Conservation (phyloP, 495 filamentous ascomycete species). For the Paragyromitra xinjiangensis region DNA sequence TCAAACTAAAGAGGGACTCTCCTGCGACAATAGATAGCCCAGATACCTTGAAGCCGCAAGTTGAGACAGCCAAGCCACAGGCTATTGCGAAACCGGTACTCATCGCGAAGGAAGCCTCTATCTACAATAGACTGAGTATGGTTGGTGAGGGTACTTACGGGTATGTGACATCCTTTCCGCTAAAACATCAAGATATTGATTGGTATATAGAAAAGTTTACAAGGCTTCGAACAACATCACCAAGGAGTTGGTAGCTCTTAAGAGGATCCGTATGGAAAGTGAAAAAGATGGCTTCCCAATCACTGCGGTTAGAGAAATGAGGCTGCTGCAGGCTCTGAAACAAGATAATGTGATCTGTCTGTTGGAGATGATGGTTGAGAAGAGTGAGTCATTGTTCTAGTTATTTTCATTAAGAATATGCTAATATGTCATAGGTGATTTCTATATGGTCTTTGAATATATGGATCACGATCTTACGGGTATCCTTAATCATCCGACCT, state of each 20-base stretch:
- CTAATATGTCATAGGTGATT: slow-evolving; percentile 65
- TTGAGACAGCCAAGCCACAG: slow-evolving; percentile 29
- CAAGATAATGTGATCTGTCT: slow-evolving; percentile 88
- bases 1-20: slow-evolving; percentile 38
- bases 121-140: slow-evolving; percentile 57
- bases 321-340: slow-evolving; percentile 91
- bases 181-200: slow-evolving; percentile 57
- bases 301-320: slow-evolving; percentile 95
- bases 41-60: slow-evolving; percentile 33
- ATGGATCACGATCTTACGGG: slow-evolving; percentile 90
- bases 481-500: slow-evolving; percentile 89
- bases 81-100: slow-evolving; percentile 36
- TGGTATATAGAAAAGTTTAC: slow-evolving; percentile 91
- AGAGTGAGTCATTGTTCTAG: slow-evolving; percentile 63
- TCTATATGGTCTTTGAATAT: slow-evolving; percentile 99
- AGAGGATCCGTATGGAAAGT: slow-evolving; percentile 94
- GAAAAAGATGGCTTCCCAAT: slow-evolving; percentile 98
- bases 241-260: slow-evolving; percentile 86
- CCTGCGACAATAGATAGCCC: slow-evolving; percentile 1
- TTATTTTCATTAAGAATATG: not conserved
- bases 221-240: slow-evolving; percentile 97
- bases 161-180: slow-evolving; percentile 38
- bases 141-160: slow-evolving; percentile 58
- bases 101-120: slow-evolving; percentile 51
- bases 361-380: slow-evolving; percentile 97